Evolutionary conservation across 768 basidiomycete genomes (phyloP).

Genomic region (Dacryopinax spathularia): DNA sequence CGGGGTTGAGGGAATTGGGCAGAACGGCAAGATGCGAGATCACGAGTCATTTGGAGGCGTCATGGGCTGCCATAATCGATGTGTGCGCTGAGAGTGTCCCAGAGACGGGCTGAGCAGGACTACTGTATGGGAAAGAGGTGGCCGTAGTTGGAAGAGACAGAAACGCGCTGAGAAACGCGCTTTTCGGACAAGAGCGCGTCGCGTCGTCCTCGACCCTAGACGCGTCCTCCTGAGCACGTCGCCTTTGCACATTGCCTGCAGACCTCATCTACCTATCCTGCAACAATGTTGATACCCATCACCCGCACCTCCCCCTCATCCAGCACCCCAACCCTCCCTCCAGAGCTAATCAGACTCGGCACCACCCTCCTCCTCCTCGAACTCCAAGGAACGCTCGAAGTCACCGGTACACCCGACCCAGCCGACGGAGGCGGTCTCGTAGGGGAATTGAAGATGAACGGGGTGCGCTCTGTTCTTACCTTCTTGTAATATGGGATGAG

Average conservation of each 20-base stretch:
- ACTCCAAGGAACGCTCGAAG: slow-evolving; percentile 66
- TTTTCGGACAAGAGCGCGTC: too few relatives aligned
- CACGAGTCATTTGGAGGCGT: too few relatives aligned
- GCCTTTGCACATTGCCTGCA: neutral
- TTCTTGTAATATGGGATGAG: neutral
- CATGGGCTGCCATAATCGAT: too few relatives aligned
- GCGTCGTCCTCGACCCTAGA: too few relatives aligned
- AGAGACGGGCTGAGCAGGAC: too few relatives aligned
- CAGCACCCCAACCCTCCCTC: slow-evolving; percentile 36
- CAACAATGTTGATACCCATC: slow-evolving; percentile 53
- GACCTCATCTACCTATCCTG: neutral
- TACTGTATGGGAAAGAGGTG: too few relatives aligned
- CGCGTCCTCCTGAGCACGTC: too few relatives aligned
- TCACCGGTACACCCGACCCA: slow-evolving; percentile 31
- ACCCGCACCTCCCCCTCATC: slow-evolving; percentile 25
- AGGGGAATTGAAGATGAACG: slow-evolving; percentile 58
- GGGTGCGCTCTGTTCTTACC: slow-evolving; percentile 16
- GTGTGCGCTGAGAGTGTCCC: too few relatives aligned
- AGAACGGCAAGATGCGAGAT: neutral
- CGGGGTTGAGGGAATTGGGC: neutral
- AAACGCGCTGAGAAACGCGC: too few relatives aligned
- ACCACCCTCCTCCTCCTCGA: slow-evolving; percentile 75
- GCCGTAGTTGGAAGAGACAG: too few relatives aligned
- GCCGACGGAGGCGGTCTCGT: slow-evolving; percentile 58
- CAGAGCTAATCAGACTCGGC: slow-evolving; percentile 55